Evolutionary conservation across 1,284 basidiomycete species (phyloP).

Genomic region (Ganoderma meredithae): DNA sequence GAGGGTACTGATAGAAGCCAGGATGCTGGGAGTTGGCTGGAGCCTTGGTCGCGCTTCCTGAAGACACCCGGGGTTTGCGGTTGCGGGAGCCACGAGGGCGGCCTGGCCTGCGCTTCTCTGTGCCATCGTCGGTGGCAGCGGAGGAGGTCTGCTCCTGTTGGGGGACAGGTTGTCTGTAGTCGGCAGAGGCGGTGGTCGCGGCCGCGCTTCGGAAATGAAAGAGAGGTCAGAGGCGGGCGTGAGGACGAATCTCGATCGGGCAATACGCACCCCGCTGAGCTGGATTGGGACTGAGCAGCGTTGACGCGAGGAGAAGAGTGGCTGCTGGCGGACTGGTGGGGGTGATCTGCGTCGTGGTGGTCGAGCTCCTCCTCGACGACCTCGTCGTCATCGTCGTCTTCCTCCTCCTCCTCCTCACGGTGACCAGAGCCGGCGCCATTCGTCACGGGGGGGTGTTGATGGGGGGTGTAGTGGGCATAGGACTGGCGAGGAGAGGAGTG

Average conservation of each 20-base stretch:
- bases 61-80: slow-evolving; percentile 54
- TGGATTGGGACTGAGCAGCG: slow-evolving; percentile 37
- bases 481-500: slow-evolving; percentile 38
- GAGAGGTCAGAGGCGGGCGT: slow-evolving; percentile 24
- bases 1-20: slow-evolving; percentile 45
- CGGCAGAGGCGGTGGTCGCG: slow-evolving; percentile 28
- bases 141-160: slow-evolving; percentile 29
- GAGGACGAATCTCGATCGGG: slow-evolving; percentile 32
- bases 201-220: slow-evolving; percentile 32
- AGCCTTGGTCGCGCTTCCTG: slow-evolving; percentile 38
- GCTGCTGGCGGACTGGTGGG: slow-evolving; percentile 38
- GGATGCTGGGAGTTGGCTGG: slow-evolving; percentile 55
- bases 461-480: slow-evolving; percentile 38
- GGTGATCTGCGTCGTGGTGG: slow-evolving; percentile 42
- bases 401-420: slow-evolving; percentile 60
- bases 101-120: slow-evolving; percentile 71
- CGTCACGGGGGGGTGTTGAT: slow-evolving; percentile 37
- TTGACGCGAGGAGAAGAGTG: slow-evolving; percentile 41
- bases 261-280: slow-evolving; percentile 43
- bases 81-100: slow-evolving; percentile 81
- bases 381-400: slow-evolving; percentile 74
- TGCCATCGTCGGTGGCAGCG: slow-evolving; percentile 38
- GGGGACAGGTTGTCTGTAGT: slow-evolving; percentile 30
- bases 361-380: slow-evolving; percentile 72
- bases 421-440: slow-evolving; percentile 38